These are phyloP conservation scores for Raffaelea albimanens DNA, from an alignment of 2,329 filamentous ascomycete genomes.

Conservation along the genomic window DNA sequence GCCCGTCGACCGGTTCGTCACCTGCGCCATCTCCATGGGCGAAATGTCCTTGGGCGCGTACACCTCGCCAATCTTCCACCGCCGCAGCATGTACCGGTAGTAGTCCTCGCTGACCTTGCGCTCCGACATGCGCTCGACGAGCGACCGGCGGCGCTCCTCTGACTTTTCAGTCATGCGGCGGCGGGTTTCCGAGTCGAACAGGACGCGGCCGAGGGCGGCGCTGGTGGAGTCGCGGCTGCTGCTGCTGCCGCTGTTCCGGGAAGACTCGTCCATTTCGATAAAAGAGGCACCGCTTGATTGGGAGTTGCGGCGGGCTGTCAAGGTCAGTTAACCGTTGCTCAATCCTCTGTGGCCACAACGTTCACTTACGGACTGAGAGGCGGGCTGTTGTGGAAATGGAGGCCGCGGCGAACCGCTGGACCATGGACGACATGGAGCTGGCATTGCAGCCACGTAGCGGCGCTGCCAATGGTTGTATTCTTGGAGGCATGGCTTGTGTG, in stretches of 20 bases:
- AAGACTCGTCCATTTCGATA: slow-evolving; percentile 8
- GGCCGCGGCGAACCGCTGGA: slow-evolving; percentile 8
- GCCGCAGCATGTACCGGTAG: slow-evolving; percentile 55
- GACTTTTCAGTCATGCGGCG: slow-evolving; percentile 6
- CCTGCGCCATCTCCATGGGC: slow-evolving; percentile 70
- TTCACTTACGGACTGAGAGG: slow-evolving; percentile 3
- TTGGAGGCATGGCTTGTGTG: slow-evolving; percentile 10
- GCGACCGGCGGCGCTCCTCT: slow-evolving; percentile 17
- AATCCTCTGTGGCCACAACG: not conserved
- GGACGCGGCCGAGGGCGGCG: slow-evolving; percentile 9
- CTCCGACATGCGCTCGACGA: slow-evolving; percentile 28
- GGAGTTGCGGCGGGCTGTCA: not conserved
- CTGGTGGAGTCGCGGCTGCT: slow-evolving; percentile 3
- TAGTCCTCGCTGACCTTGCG: slow-evolving; percentile 40
- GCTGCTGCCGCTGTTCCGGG: slow-evolving; percentile 2
- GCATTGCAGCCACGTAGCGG: not conserved
- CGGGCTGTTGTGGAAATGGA: slow-evolving; percentile 9
- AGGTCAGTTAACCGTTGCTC: too few species aligned
- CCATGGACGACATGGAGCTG: not conserved
- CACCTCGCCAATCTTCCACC: slow-evolving; percentile 71
- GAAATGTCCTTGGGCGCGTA: slow-evolving; percentile 86
- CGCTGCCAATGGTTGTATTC: slow-evolving; percentile 7
- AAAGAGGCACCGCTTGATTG: slow-evolving; percentile 11
- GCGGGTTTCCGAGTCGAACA: slow-evolving; percentile 10
- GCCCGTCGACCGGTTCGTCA: slow-evolving; percentile 25